Evolutionary conservation across 1,284 basidiomycete genomes (phyloP), one percentile per base, ranked within the genome.

Genomic region (Inonotus obliquus): DNA sequence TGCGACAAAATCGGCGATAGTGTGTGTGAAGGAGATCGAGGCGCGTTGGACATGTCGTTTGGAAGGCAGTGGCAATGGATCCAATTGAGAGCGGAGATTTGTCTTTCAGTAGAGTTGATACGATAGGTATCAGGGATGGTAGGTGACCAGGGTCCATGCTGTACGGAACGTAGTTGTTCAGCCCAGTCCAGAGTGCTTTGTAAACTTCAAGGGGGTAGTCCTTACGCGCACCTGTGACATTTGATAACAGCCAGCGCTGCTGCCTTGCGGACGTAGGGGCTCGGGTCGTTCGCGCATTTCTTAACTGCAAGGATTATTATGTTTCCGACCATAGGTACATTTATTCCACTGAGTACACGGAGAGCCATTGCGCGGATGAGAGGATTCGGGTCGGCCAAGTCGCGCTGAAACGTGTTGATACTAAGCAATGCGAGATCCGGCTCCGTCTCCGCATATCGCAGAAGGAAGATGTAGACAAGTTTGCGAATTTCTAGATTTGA

Each of bases 341-440:
- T 87, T 69, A 98, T 95, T 9, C 94, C 93, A 63, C 92, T 94
- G 51, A 98, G 80, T 1, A 98, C 94, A n/a, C 95, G 83, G 51
- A 98, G 76, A 2, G 94, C 93, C 94, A 97, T 97, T 11, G 92
- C 92, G 32, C 93, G 85, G 62, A 96, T 96, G 67, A 98, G 84
- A 0, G 97, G 96, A 63, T 90, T 97, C 7, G 87, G 79, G 70
- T 99, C 96, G 1, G 89, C 87, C 19, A 99, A 80, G 75, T 99
- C 97, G 73, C 95, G 94, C 75, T 99, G 97, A 72, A 98, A 98
- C 10, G 96, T 97, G 76, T 99, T 99, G 80, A 99, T 97, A 5
- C 95, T 96, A 25, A 99, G 81, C 39, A 99, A 78, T 0, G 97
- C 92, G 57, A 99, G 85, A 74, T 99, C 97, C 7, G 96, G 96